These are phyloP conservation scores for Nyctanthes arbortristis DNA, from an alignment of 257 asterid species.

Conservation along the genomic window DNA sequence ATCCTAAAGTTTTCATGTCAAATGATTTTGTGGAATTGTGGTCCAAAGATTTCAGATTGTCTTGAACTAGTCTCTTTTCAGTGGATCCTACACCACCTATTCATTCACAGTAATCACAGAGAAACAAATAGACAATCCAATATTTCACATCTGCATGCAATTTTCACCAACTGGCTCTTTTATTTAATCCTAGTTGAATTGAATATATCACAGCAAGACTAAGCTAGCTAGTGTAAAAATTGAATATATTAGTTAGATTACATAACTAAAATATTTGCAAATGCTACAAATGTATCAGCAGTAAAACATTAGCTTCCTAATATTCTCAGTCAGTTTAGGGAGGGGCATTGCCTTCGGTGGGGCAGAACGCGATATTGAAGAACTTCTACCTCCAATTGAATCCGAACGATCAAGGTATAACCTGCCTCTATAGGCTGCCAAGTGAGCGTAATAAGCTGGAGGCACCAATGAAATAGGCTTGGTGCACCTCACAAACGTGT, in stretches of 20 bases:
- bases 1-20: no score
- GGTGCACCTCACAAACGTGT: conserved; percentile 92
- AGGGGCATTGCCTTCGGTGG: conserved; percentile 67
- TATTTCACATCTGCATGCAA: no score
- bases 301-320: conserved; percentile 89
- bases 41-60: no score
- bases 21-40: no score
- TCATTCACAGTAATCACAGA: no score
- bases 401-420: conserved; percentile 73
- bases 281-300: conserved; percentile 48
- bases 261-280: conserved; percentile 4
- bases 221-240: background rate
- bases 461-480: conserved; percentile 96
- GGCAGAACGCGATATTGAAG: conserved; percentile 52
- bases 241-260: conserved; percentile 11
- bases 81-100: no score
- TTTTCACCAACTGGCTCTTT: no score
- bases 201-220: no score
- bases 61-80: no score
- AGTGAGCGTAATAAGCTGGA: conserved; percentile 90
- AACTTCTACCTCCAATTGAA: conserved; percentile 20
- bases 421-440: conserved; percentile 93
- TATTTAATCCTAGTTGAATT: no score
- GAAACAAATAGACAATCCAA: no score
- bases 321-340: conserved; percentile 77